Evolutionary conservation across 768 basidiomycete species (phyloP), one percentile per base, ranked within the genome.

Genomic region (Astraeus odoratus): DNA sequence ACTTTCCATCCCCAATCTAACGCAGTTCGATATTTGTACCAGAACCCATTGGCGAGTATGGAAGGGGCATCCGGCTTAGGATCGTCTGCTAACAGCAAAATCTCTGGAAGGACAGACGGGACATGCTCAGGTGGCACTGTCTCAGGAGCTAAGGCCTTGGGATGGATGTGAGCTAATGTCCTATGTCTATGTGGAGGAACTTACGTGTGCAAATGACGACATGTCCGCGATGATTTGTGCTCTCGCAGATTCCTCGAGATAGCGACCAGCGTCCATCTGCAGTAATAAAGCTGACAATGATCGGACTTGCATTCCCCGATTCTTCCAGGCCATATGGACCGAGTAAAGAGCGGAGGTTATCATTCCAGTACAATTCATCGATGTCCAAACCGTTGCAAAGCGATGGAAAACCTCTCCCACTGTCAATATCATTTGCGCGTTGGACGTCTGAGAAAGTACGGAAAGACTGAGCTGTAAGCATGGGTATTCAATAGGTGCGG

Each of bases 21-120:
- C 0, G 85, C 77, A 13, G 76, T 77, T 34, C 83, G 78, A 53
- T 89, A 89, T 57, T 86, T 84, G 62, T 86, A 84, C 88, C 88
- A 91, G 12, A 91, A 68, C 37, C 75, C 75, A 52, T 83, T 84
- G 0, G 86, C 87, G 18, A 91, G 76, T 38, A 75, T 73, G 1
- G 80, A 80, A 2, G 84, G 75, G 5, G 80, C 84, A 46, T 82
- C 78, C 0, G 68, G 67, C 40, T 74, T 72, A 3, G 71, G 63
- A 55, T 86, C 78, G 8, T 71, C 75, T 4, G 76, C 75, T n/a
- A 88, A 73, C 7, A 79, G 58, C 16, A 84, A 66, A 30, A 88
- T 84, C 58, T 88, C 86, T 0, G 82, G 79, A 8, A 75, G 61
- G 33, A 60, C 63, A 1, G 44, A 45, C 13, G 73, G 73, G 1